Percentiles rank a stretch among this genome's conserved stretches.
These are phyloP conservation scores for Debaryomyces robertsiae DNA, from an alignment of 1,139 yeast species.

Conservation along the genomic window DNA sequence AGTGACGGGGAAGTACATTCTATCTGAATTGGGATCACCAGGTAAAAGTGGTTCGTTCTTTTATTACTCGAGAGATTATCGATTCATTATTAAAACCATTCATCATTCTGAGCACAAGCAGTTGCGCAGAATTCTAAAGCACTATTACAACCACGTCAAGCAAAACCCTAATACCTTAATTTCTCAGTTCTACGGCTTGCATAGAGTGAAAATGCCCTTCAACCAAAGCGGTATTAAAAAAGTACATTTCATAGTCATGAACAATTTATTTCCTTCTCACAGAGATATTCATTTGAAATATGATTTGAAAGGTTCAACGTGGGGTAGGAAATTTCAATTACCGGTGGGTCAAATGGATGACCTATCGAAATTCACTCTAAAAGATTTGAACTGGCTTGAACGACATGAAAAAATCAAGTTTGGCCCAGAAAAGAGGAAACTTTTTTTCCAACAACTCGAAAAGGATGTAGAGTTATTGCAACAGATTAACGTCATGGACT, in stretches of 20 bases:
- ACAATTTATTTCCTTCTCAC: conserved; percentile 94
- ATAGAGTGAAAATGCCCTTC: conserved; percentile 86
- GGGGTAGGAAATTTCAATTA: conserved; percentile 68
- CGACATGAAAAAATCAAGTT: conserved; percentile 61
- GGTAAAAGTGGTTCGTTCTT: conserved; percentile 97
- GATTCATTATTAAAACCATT: conserved; percentile 93
- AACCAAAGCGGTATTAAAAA: conserved; percentile 58
- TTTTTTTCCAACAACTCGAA: conserved; percentile 68
- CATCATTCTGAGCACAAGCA: conserved; percentile 92
- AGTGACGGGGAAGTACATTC: conserved; percentile 86
- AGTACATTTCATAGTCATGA: conserved; percentile 95
- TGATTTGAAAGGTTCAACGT: conserved; percentile 91
- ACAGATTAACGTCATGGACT: conserved; percentile 88
- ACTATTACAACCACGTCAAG: conserved; percentile 80
- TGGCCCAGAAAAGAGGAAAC: conserved; percentile 67
- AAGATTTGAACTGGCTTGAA: conserved; percentile 88
- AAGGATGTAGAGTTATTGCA: conserved; percentile 75
- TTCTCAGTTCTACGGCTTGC: conserved; percentile 94
- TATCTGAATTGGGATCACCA: conserved; percentile 92
- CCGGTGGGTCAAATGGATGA: conserved; percentile 28
- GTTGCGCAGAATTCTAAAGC: conserved; percentile 69
- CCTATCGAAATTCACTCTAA: conserved; percentile 52
- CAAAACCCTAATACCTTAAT: conserved; percentile 84
- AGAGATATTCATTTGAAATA: conserved; percentile 82
- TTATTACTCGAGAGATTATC: conserved; percentile 89